Conservation (phyloP, 1,139 yeast genomes). For the Debaryomyces sp. region DNA sequence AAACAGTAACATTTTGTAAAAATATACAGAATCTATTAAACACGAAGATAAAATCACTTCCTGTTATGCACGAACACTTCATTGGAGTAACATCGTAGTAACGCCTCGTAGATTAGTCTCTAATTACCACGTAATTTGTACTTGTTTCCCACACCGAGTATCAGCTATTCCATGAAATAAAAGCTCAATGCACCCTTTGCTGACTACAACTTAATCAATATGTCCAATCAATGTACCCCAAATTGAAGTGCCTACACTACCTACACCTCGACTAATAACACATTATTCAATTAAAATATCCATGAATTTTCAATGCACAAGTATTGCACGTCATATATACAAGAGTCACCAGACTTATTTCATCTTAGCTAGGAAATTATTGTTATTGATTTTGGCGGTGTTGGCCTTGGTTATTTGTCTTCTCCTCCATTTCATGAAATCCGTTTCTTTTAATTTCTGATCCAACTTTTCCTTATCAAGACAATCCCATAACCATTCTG, state of each 20-base stretch:
- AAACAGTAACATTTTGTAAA: neutral
- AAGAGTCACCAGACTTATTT: conserved; percentile 17
- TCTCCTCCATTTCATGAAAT: conserved; percentile 69
- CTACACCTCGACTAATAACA: neutral
- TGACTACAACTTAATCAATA: neutral
- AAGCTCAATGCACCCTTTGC: neutral
- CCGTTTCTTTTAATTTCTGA: conserved; percentile 53
- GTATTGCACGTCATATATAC: conserved; percentile 9
- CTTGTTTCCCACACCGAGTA: too few species aligned
- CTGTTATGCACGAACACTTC: neutral
- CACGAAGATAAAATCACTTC: neutral
- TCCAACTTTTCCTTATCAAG: conserved; percentile 64
- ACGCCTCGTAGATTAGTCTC: too few species aligned
- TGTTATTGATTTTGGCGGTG: conserved; percentile 70
- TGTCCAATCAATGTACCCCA: neutral
- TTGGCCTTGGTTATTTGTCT: conserved; percentile 68
- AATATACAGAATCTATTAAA: neutral
- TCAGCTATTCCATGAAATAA: too few species aligned
- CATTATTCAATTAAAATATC: neutral
- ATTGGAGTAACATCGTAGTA: neutral
- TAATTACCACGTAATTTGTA: too few species aligned
- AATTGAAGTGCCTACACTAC: neutral
- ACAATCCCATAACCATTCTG: conserved; percentile 94
- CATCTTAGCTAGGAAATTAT: conserved; percentile 69
- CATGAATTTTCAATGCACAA: conserved; percentile 1